Base-by-base conservation (phyloP, 768 basidiomycete genomes). In the Tricholoma sp. region DNA sequence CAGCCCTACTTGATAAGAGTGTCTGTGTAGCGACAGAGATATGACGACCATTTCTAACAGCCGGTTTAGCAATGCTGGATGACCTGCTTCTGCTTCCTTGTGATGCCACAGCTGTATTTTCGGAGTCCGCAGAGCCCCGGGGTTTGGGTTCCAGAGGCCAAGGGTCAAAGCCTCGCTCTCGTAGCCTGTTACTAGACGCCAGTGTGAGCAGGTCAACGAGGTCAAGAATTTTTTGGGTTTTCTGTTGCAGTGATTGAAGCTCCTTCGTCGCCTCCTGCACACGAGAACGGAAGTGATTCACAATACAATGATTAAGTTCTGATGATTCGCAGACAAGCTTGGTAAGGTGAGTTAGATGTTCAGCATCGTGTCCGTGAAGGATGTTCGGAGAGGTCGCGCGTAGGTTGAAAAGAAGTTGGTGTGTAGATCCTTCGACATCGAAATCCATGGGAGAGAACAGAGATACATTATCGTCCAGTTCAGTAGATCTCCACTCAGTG, bases 91-190 rank as follows among this genome's bases (percentile, higher is more conserved):
- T 55, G 32, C 57, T 59, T 34, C 50, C 52, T 17, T 45, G 60
- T 18, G 58, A 54, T 44, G 52, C 65, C 63, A 86, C 82, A 0
- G 86, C 88, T 20, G 65, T 64, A 17, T 31, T 42, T 53, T 83
- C 79, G 1, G 87, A 88, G 65, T 87, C 85, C 63, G 81, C 80
- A n/a, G 87, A 88, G 49, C 81, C 85, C 53, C 84, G 77, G 12
- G 80, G 75, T 1, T 73, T 71, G 39, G 76, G 73, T 41, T 59
- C 62, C 56, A 24, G 57, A 61, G 34, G 67, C 45, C 28, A 56
- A 6, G 75, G 61, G 28, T 66, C 61, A 28, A 78, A 66, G 11
- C 75, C 75, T 3, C 69, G 68, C 18, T 66, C 57, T 6, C 65
- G 63, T 32, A 81, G 58, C n/a, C 76, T 77, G n/a, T 73, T 74